Evolutionary conservation across 768 basidiomycete genomes (phyloP).

Genomic region (Hericium erinaceus): DNA sequence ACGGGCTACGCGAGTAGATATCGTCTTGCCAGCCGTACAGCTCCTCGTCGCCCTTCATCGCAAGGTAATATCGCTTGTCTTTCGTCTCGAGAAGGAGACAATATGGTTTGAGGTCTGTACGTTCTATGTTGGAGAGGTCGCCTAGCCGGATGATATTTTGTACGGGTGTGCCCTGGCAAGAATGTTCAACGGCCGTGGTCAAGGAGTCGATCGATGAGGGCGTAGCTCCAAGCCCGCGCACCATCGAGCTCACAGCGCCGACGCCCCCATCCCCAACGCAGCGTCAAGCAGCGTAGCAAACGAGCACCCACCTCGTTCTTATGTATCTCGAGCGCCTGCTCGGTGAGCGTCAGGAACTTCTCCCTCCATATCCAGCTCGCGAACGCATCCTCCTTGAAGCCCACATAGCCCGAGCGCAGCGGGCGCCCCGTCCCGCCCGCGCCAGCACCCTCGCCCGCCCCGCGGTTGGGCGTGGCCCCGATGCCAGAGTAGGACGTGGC

Average conservation of each 20-base stretch:
- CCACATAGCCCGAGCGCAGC: conserved; percentile 65
- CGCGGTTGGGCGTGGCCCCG: neutral
- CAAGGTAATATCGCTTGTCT: conserved; percentile 71
- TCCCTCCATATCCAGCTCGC: conserved; percentile 87
- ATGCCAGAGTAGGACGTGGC: neutral
- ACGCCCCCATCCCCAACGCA: neutral
- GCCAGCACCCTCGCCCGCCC: conserved; percentile 28
- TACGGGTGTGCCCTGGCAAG: conserved; percentile 25
- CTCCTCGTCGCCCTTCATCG: conserved; percentile 90
- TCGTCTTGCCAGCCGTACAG: conserved; percentile 99
- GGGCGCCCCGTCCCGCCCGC: conserved; percentile 64
- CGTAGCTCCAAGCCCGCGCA: neutral
- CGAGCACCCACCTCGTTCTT: conserved; percentile 78
- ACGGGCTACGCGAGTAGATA: conserved; percentile 83
- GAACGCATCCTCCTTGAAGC: conserved; percentile 91
- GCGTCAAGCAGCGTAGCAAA: neutral
- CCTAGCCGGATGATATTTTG: conserved; percentile 58
- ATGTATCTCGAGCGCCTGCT: conserved; percentile 69
- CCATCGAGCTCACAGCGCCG: neutral
- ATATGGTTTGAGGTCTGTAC: conserved; percentile 91
- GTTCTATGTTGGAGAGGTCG: conserved; percentile 82
- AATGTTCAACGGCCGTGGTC: neutral
- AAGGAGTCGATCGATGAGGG: neutral
- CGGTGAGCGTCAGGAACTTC: conserved; percentile 83
- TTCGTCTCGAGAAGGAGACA: conserved; percentile 83